Base-by-base conservation (phyloP, 441 rosid species). In the Euphorbia schlechtendalii region DNA sequence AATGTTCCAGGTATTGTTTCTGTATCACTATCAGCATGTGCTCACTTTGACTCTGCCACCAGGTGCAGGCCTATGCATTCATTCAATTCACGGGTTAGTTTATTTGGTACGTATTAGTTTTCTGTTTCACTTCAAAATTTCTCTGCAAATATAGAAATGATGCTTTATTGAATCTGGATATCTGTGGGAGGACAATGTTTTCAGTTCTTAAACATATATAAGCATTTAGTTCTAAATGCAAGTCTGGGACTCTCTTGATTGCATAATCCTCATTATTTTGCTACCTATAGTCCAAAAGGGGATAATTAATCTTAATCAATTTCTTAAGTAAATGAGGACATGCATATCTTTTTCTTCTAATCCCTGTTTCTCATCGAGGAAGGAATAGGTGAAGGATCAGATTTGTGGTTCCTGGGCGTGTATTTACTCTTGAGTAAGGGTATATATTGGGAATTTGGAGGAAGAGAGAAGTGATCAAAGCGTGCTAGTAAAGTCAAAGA, bases 11-110 rank as follows among this genome's bases (percentile, higher is more conserved):
- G 87, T 69, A 85, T 94, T 25, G 80, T 86, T 53, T 94, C 98
- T 62, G 92, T n/a, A n/a, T n/a, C n/a, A n/a, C n/a, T 89, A 60
- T 84, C 96, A 62, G 81, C 94, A 43, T 87, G 96, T 72, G 86
- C 96, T 36, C n/a, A 98, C 91, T 80, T 86, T 91, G 64, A 94
- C 98, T 56, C 78, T 94, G 78, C 99, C 98, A 58, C 87, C 96
- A 7, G 99, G 99, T 69, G 90, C 99, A 40, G 98, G 89, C 83
- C 94, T 94, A 54, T 86, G 96, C 81, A 84, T 94, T 38, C 85
- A 86, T 76, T 85, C 96, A 22, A 69, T 83, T 67, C 78, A 76
- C 20, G 98, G 92, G 22, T 90, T 88, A 20, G 76, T 91, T 65
- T 94, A 70, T 88, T 64, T 89, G 94, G 99, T 94, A 82, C 76